A percentile compares a stretch with the other conserved stretches of the same genome.
Conservation (phyloP, 441 rosid species). For the Theobroma grandiflorum region DNA sequence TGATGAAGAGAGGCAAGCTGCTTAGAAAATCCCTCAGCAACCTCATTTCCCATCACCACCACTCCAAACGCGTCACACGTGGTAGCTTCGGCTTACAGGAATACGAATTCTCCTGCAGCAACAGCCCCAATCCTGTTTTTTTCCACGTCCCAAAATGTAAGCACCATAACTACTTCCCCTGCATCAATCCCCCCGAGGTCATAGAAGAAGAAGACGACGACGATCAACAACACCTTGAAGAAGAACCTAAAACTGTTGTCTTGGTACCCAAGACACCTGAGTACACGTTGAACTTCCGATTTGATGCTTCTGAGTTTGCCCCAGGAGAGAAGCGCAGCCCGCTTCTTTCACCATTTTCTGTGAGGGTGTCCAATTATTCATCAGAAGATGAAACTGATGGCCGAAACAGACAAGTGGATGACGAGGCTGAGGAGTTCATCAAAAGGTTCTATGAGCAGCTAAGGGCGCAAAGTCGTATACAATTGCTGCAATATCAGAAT, state of each 20-base stretch:
- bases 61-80: conserved; percentile 37
- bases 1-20: conserved; percentile 62
- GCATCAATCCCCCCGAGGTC: conserved; percentile 54
- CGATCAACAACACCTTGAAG: background rate
- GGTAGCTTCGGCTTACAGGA: conserved; percentile 58
- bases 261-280: conserved; percentile 58
- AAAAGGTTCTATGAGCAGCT: conserved; percentile 60
- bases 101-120: conserved; percentile 70
- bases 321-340: conserved; percentile 41
- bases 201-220: conserved; percentile 40
- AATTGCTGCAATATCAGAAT: conserved; percentile 49
- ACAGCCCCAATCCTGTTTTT: conserved; percentile 69
- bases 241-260: conserved; percentile 24
- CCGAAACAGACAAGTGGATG: conserved; percentile 42
- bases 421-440: conserved; percentile 70
- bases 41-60: conserved; percentile 44
- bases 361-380: conserved; percentile 53
- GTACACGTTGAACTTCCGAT: conserved; percentile 39
- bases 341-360: conserved; percentile 46
- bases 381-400: conserved; percentile 50
- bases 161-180: conserved; percentile 51
- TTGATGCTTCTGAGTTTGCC: conserved; percentile 9
- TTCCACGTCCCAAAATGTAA: conserved; percentile 49
- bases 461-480: conserved; percentile 53
- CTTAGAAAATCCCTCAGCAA: conserved; percentile 49